Evolutionary conservation across 1,284 basidiomycete species (phyloP).

Genomic region (Ganoderma multipileum): DNA sequence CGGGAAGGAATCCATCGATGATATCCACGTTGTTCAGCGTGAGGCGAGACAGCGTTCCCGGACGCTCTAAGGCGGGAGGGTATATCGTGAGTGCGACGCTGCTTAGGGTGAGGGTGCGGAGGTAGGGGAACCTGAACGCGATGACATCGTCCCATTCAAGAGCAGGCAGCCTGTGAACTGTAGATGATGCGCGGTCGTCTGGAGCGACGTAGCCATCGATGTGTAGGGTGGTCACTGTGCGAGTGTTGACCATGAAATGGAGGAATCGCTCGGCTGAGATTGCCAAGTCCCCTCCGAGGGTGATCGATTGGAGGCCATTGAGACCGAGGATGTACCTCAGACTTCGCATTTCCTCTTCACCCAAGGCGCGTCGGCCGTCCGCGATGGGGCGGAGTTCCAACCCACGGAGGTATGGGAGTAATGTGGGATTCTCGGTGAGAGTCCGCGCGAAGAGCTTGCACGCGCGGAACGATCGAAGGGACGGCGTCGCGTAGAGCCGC

Average conservation of each 20-base stretch:
- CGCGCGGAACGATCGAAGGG: constrained; percentile 48
- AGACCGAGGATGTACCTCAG: constrained; percentile 51
- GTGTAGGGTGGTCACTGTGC: constrained; percentile 49
- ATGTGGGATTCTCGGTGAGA: constrained; percentile 44
- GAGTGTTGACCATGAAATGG: constrained; percentile 47
- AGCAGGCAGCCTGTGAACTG: constrained; percentile 25
- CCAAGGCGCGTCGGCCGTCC: constrained; percentile 28
- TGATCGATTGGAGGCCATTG: constrained; percentile 47
- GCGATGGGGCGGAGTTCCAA: constrained; percentile 50
- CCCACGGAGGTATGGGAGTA: constrained; percentile 47
- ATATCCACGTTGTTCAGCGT: constrained; percentile 53
- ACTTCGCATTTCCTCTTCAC: constrained; percentile 42
- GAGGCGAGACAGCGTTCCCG: constrained; percentile 46
- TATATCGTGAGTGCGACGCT: constrained; percentile 52
- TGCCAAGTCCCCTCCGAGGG: constrained; percentile 54
- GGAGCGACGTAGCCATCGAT: constrained; percentile 48
- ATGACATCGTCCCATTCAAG: constrained; percentile 43
- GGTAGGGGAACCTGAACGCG: constrained; percentile 38
- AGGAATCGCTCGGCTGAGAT: constrained; percentile 55
- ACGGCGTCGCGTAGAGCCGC: constrained; percentile 53
- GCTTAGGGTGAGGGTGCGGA: constrained; percentile 46
- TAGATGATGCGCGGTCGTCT: constrained; percentile 12
- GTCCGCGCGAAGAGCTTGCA: constrained; percentile 52
- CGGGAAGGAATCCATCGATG: constrained; percentile 46
- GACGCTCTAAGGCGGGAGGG: constrained; percentile 42